Evolutionary conservation across 192 early-diverging fungal genomes (phyloP).

Genomic region (Rhizophagus sp.): DNA sequence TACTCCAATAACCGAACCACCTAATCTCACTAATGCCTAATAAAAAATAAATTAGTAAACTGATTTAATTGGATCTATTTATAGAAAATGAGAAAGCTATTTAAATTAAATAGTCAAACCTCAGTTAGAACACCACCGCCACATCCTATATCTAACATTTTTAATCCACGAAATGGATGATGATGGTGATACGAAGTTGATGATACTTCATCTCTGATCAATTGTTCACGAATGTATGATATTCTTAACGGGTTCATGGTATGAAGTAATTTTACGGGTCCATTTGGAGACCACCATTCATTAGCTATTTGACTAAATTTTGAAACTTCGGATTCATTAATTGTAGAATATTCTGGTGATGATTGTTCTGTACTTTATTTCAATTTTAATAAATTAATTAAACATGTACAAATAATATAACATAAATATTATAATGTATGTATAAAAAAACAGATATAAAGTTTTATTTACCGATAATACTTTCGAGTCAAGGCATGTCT

Average conservation of each 20-base stretch:
- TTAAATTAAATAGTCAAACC: slow-evolving; percentile 37
- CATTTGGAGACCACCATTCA: slow-evolving; percentile 91
- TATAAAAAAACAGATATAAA: neutral
- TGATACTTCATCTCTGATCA: slow-evolving; percentile 27
- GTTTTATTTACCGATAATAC: neutral
- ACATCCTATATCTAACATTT: slow-evolving; percentile 89
- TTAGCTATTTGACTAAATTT: slow-evolving; percentile 73
- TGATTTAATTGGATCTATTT: no score
- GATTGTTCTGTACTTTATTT: neutral
- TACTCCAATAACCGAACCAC: slow-evolving; percentile 69
- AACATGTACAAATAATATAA: no score
- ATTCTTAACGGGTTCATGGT: slow-evolving; percentile 71
- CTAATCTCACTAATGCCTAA: slow-evolving; percentile 76
- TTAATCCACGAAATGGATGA: slow-evolving; percentile 54
- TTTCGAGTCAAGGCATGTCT: neutral
- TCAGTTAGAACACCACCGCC: slow-evolving; percentile 92
- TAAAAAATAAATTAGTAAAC: neutral
- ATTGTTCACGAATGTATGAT: slow-evolving; percentile 69
- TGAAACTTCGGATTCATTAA: slow-evolving; percentile 68
- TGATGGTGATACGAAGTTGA: neutral
- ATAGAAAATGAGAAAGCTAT: no score
- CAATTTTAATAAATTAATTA: neutral
- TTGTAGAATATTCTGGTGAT: slow-evolving; percentile 39
- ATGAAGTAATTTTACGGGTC: slow-evolving; percentile 84
- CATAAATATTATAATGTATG: no score